A percentile compares a stretch with the other conserved stretches of the same genome.
Conservation (phyloP, 2,329 filamentous ascomycete species). For the Penicillium sp. region DNA sequence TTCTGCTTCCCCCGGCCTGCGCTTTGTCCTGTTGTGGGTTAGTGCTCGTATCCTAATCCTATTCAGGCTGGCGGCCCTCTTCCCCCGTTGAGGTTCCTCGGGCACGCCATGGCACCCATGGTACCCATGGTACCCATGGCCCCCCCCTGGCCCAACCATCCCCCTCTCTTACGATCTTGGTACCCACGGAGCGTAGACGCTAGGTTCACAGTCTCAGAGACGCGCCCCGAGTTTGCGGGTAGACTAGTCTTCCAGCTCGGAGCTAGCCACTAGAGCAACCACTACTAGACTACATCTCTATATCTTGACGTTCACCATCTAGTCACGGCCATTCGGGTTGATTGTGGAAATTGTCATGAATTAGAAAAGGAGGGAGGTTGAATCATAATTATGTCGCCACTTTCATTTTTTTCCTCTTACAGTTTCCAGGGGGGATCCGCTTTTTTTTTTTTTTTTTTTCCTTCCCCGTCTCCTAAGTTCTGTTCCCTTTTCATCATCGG, state of each 20-base stretch:
- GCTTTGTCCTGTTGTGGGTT: slow-evolving; percentile 34
- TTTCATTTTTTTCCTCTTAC: slow-evolving; percentile 1
- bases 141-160: slow-evolving; percentile 16
- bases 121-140: slow-evolving; percentile 1
- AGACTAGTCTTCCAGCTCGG: slow-evolving; percentile 29
- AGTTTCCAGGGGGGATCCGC: slow-evolving; percentile 5
- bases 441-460: background rate
- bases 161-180: slow-evolving; percentile 29
- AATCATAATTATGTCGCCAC: slow-evolving; percentile 21
- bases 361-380: background rate
- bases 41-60: slow-evolving; percentile 20
- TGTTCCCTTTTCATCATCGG: slow-evolving; percentile 12
- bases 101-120: slow-evolving; percentile 31
- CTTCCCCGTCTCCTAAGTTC: no score
- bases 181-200: slow-evolving; percentile 32
- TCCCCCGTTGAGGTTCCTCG: slow-evolving; percentile 31
- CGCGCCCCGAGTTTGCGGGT: slow-evolving; percentile 33
- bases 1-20: slow-evolving; percentile 35
- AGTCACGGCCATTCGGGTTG: background rate
- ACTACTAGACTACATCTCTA: background rate
- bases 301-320: background rate
- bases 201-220: slow-evolving; percentile 32
- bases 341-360: background rate
- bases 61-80: slow-evolving; percentile 13
- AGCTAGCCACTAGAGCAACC: slow-evolving; percentile 3